Conservation (phyloP, 1,284 basidiomycete genomes). For the Melampsora larici-populina region DNA sequence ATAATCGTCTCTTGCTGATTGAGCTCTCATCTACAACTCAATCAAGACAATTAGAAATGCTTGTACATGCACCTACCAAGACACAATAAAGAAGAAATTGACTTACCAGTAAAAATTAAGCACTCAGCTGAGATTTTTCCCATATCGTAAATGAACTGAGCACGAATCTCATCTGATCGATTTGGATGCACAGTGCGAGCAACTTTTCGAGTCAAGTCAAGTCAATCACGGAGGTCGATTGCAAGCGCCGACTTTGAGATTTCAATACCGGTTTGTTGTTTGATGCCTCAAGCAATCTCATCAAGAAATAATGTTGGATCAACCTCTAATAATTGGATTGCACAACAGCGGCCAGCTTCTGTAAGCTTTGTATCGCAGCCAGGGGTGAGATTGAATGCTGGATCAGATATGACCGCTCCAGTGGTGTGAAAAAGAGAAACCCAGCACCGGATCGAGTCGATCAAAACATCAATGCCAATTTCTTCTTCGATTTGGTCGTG, state of each 20-base stretch:
- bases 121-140: too few species aligned
- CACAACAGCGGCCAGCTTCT: neutral
- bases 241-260: neutral
- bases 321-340: neutral
- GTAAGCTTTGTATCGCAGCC: neutral
- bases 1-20: too few species aligned
- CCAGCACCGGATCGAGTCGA: neutral
- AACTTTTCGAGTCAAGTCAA: neutral
- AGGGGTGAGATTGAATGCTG: neutral
- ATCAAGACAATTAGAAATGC: too few species aligned
- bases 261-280: neutral
- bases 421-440: too few species aligned
- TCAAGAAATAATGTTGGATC: slow-evolving; percentile 3
- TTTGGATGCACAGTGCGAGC: neutral
- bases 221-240: neutral
- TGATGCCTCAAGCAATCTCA: neutral
- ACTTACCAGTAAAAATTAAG: too few species aligned
- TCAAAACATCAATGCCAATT: too few species aligned
- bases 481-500: too few species aligned
- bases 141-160: too few species aligned
- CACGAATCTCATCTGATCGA: neutral
- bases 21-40: too few species aligned
- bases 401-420: neutral
- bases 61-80: too few species aligned
- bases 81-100: too few species aligned